Conservation (phyloP, 2,329 filamentous ascomycete species). For the Orbilia quercus region DNA sequence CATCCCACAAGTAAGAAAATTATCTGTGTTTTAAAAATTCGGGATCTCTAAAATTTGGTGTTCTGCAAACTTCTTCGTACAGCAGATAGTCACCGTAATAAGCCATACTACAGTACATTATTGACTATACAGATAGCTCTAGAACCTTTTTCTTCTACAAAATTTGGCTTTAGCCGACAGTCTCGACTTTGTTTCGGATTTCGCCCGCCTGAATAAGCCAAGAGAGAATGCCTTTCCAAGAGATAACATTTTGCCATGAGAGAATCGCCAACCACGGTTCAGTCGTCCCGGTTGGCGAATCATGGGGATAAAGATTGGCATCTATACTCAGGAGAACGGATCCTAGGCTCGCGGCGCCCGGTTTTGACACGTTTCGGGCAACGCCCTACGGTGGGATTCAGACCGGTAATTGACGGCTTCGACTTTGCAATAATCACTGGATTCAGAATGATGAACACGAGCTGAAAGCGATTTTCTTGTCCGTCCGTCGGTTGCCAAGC, state of each 20-base stretch:
- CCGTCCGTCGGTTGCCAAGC: conserved; percentile 41
- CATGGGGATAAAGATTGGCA: conserved; percentile 18
- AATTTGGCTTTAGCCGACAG: conserved; percentile 14
- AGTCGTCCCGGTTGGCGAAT: conserved; percentile 13
- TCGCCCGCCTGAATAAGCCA: conserved; percentile 15
- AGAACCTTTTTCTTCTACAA: too few species aligned
- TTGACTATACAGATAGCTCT: too few species aligned
- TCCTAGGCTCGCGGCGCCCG: neutral
- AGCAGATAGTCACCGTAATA: too few species aligned
- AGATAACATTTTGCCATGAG: neutral
- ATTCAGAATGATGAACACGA: neutral
- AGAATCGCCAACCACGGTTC: too few species aligned
- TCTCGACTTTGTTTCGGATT: conserved; percentile 35
- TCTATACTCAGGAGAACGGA: neutral
- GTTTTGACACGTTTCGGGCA: conserved; percentile 34
- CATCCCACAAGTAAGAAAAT: too few species aligned
- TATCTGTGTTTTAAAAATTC: too few species aligned
- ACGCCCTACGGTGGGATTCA: conserved; percentile 15
- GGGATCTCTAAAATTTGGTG: too few species aligned
- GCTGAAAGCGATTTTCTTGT: conserved; percentile 25
- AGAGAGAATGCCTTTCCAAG: neutral
- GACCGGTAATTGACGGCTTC: conserved; percentile 7
- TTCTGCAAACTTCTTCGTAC: too few species aligned
- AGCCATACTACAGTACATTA: too few species aligned
- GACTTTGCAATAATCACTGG: conserved; percentile 10